Conservation (phyloP, 2,329 filamentous ascomycete genomes). For the Rhinocladiella mackenziei region DNA sequence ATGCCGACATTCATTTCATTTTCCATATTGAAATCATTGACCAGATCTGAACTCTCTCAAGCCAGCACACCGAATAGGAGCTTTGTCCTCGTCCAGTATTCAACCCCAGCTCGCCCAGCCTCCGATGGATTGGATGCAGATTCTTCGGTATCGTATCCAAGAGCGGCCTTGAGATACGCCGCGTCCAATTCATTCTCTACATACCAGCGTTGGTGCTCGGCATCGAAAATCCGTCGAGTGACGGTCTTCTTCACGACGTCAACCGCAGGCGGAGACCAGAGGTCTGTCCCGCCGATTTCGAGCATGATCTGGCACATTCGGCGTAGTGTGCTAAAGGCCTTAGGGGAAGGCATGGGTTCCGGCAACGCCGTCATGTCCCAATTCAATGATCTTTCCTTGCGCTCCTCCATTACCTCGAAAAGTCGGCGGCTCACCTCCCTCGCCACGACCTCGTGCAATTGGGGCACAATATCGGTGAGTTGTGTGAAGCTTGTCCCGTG, state of each 20-base stretch:
- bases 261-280: conserved; percentile 25
- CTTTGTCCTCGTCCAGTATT: conserved; percentile 29
- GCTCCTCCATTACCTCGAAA: conserved; percentile 2
- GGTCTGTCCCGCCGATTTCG: conserved; percentile 25
- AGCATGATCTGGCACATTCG: conserved; percentile 24
- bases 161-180: conserved; percentile 19
- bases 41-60: no score
- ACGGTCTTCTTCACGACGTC: conserved; percentile 17
- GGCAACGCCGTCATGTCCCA: conserved; percentile 7
- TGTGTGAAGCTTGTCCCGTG: conserved; percentile 8
- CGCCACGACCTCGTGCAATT: conserved; percentile 21
- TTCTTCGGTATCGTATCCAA: conserved; percentile 3
- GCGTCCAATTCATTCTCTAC: conserved; percentile 24
- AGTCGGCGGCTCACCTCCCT: conserved; percentile 14
- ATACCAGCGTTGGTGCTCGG: conserved; percentile 10
- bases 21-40: no score
- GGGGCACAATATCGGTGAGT: conserved; percentile 7
- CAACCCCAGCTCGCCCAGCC: conserved; percentile 6
- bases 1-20: no score
- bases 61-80: conserved; percentile 25
- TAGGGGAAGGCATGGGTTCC: conserved; percentile 27
- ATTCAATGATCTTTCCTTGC: not conserved
- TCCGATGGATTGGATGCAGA: not conserved
- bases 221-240: conserved; percentile 9
- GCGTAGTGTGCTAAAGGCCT: conserved; percentile 22